phyloP scores from a whole-genome alignment of 2,329 filamentous ascomycete genomes.

The Beauveria scarabaeidicola region DNA sequence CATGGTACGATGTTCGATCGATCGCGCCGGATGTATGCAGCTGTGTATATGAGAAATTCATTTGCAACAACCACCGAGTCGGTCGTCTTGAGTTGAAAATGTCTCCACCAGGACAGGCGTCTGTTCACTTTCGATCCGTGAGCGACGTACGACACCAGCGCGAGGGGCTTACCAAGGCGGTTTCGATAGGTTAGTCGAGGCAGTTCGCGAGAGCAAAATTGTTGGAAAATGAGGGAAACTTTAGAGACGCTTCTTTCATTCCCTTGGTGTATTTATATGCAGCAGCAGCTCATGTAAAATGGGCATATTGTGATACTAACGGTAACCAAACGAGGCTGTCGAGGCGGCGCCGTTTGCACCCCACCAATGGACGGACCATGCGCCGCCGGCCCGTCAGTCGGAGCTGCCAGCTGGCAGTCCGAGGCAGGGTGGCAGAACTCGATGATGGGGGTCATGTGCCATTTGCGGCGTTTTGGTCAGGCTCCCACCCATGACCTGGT shows the following conservation, averaged over 20 bases:
- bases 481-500: background rate
- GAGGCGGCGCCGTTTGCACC: background rate
- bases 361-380: background rate
- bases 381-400: background rate
- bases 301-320: background rate
- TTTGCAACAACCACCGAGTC: constrained; percentile 6
- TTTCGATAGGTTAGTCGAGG: background rate
- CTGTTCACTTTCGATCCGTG: constrained; percentile 3
- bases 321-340: background rate
- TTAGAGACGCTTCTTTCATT: background rate
- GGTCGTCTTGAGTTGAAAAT: constrained; percentile 3
- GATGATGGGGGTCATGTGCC: constrained; percentile 1
- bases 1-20: background rate
- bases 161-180: background rate
- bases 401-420: constrained; percentile 5
- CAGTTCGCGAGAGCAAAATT: background rate
- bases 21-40: background rate
- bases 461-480: background rate
- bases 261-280: background rate
- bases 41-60: background rate
- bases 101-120: background rate
- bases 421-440: background rate
- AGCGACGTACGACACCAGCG: constrained; percentile 6
- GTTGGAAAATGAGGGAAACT: background rate
- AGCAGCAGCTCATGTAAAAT: too few relatives aligned